These are phyloP conservation scores for Syzygium oleosum DNA, from an alignment of 345 rosid species.

Conservation along the genomic window DNA sequence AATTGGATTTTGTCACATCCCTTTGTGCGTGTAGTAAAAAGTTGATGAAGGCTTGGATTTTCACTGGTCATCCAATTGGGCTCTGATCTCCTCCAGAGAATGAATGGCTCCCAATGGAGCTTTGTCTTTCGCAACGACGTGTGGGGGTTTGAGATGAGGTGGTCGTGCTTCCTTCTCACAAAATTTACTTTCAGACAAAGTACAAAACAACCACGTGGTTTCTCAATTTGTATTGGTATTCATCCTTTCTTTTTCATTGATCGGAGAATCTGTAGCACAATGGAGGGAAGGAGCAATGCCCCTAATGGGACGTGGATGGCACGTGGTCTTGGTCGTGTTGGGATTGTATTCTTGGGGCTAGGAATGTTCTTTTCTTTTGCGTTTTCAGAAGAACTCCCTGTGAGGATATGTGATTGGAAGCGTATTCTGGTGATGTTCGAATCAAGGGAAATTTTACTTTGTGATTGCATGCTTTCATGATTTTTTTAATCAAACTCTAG, in stretches of 20 bases:
- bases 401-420: not conserved
- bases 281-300: not conserved
- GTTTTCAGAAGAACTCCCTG: not conserved
- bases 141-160: not conserved
- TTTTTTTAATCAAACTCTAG: not conserved
- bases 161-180: not conserved
- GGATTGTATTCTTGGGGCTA: not conserved
- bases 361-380: not conserved
- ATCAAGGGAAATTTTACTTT: not conserved
- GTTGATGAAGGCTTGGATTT: not conserved
- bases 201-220: not conserved
- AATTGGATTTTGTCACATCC: not conserved
- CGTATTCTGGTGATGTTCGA: not conserved
- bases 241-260: not conserved
- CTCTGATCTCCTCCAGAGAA: not conserved
- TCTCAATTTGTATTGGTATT: not conserved
- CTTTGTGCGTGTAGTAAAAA: not conserved
- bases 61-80: not conserved
- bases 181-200: not conserved
- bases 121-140: not conserved
- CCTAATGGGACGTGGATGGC: not conserved
- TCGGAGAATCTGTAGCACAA: not conserved
- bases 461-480: not conserved
- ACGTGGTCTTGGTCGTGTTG: not conserved
- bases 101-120: not conserved